Base-by-base conservation (phyloP, 1,139 yeast genomes). In the Yamadazyma trypodendri region DNA sequence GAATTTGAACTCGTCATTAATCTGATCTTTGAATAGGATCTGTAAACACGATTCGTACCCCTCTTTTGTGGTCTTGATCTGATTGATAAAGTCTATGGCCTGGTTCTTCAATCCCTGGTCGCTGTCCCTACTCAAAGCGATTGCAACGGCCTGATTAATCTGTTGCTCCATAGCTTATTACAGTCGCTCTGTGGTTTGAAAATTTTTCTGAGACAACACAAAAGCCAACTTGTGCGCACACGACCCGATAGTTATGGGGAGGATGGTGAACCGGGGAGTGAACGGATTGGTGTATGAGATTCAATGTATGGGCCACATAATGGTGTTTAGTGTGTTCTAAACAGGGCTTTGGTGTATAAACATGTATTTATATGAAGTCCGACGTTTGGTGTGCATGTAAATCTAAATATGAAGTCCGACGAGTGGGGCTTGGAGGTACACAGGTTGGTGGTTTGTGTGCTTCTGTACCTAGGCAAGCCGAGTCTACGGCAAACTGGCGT, bases 71-170 rank as follows among this genome's bases (percentile, higher is more conserved):
- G 78, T 63, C 54, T 88, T 88, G 52, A 89, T 73, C 47, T 83
- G 84, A 48, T 80, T 79, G 53, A 92, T 78, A 58, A 81, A 90
- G 32, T 81, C 82, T 46, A 86, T 72, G 22, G 98, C 98, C 69
- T 90, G 96, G 49, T 76, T 79, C 54, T 85, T 84, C 41, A 90
- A 67, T 32, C 61, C 65, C 18, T 74, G 67, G 58, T 87, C 94
- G 16, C 85, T 77, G n/a, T 83, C 70, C 34, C 87, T 86, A 56
- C 83, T 81, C 46, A 88, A 78, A 27, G 97, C 97, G 48, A 90
- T 82, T 50, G 81, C 84, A 39, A 92, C 95, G 34, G 97, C 98
- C 68, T 89, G 96, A 61, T 79, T 90, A 56, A 92, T 85, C 42
- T 49, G 52, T 34, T 42, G 48, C 38, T 49, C 51, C 52, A 49